Conservation (phyloP, 1,284 basidiomycete genomes). For the Porodaedalea pini region DNA sequence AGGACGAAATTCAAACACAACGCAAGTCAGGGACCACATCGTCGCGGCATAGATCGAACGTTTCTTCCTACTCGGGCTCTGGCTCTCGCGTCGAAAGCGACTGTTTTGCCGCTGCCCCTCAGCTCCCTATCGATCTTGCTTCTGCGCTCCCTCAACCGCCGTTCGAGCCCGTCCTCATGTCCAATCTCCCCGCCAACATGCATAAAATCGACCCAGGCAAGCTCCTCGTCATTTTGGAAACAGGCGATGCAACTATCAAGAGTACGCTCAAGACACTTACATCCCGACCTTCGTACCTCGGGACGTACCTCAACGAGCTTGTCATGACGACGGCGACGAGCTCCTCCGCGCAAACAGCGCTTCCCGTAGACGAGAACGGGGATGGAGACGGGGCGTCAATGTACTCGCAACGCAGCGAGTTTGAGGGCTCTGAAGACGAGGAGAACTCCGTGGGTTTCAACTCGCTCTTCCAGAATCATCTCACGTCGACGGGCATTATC, state of each 20-base stretch:
- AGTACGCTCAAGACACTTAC: slow-evolving; percentile 62
- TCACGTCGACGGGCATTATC: slow-evolving; percentile 54
- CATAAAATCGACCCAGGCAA: slow-evolving; percentile 70
- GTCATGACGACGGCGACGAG: slow-evolving; percentile 30
- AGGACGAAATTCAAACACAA: not conserved
- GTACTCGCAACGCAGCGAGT: slow-evolving; percentile 30
- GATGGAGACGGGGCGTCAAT: slow-evolving; percentile 47
- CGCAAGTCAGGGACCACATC: not conserved
- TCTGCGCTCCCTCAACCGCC: slow-evolving; percentile 35
- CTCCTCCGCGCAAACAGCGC: slow-evolving; percentile 19
- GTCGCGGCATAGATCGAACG: not conserved
- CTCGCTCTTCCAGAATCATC: slow-evolving; percentile 52
- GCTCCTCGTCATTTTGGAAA: slow-evolving; percentile 78
- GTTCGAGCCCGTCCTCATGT: slow-evolving; percentile 64
- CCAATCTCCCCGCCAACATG: slow-evolving; percentile 57
- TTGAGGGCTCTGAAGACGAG: slow-evolving; percentile 35
- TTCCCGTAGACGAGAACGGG: slow-evolving; percentile 4
- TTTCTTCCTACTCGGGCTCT: not conserved
- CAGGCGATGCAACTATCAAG: slow-evolving; percentile 57
- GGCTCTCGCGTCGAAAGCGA: slow-evolving; percentile 3
- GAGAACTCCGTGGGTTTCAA: slow-evolving; percentile 35
- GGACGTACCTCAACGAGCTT: slow-evolving; percentile 52
- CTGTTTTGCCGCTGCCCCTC: slow-evolving; percentile 16
- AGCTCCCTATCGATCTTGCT: slow-evolving; percentile 15
- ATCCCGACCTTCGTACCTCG: slow-evolving; percentile 63